phyloP scores from a whole-genome alignment of 345 rosid genomes.

The Pistacia integerrima region DNA sequence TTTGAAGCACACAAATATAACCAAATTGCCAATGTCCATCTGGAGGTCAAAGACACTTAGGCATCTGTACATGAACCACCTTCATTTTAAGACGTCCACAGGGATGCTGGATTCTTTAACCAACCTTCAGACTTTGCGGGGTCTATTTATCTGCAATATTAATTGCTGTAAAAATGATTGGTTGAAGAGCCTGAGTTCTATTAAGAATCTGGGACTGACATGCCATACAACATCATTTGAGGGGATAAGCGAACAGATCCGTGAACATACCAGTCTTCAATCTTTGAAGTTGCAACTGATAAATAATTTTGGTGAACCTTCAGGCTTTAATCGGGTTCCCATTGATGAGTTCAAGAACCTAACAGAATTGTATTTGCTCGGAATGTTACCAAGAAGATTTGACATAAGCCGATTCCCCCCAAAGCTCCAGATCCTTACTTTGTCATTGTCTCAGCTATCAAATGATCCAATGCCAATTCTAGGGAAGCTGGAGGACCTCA shows the following conservation, averaged over 20 bases:
- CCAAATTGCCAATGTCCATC: conserved; percentile 30
- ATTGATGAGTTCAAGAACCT: not conserved
- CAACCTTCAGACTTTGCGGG: conserved; percentile 39
- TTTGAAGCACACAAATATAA: conserved; percentile 41
- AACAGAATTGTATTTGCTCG: conserved; percentile 36
- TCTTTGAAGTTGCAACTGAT: conserved; percentile 38
- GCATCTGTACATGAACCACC: conserved; percentile 35
- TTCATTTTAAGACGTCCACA: conserved; percentile 13
- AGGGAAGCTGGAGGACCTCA: conserved; percentile 29
- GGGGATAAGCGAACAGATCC: conserved; percentile 20
- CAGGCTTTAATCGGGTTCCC: conserved; percentile 5
- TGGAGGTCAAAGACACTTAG: conserved; percentile 29
- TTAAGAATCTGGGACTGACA: conserved; percentile 37
- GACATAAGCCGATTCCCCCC: not conserved
- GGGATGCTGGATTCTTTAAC: conserved; percentile 9
- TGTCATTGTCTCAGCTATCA: conserved; percentile 31
- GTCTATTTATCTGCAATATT: conserved; percentile 26
- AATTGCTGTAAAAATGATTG: not conserved
- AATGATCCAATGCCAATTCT: conserved; percentile 35
- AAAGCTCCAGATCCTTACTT: conserved; percentile 33
- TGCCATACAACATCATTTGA: conserved; percentile 20
- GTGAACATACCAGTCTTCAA: conserved; percentile 9
- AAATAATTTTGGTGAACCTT: conserved; percentile 24
- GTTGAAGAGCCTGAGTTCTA: conserved; percentile 7
- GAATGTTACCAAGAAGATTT: conserved; percentile 9